A percentile compares a stretch with the other conserved stretches of the same genome.
These are phyloP conservation scores for Lactarius evosmus DNA, from an alignment of 768 basidiomycete genomes.

Conservation along the genomic window DNA sequence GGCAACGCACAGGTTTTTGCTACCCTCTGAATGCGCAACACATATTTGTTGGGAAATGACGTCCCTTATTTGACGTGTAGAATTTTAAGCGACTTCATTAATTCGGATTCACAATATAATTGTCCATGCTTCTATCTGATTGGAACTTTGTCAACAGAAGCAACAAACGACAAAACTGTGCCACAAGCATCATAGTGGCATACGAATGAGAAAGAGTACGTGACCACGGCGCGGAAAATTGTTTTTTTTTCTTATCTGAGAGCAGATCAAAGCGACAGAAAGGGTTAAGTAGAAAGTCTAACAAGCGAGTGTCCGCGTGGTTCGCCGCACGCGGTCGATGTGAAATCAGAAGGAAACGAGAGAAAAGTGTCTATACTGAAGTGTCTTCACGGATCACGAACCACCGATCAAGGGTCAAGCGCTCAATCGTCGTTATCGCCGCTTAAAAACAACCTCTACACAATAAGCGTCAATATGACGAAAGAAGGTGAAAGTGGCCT, in stretches of 20 bases:
- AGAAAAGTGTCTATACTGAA: neutral
- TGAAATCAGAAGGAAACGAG: neutral
- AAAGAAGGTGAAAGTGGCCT: neutral
- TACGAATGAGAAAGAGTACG: neutral
- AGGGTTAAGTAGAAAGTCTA: neutral
- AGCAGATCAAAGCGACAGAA: neutral
- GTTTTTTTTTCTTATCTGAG: neutral
- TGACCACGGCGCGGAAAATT: neutral
- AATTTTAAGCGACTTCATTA: neutral
- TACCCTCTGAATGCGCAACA: too few relatives aligned
- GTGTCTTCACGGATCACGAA: neutral
- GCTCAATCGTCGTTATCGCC: neutral
- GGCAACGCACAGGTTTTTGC: too few relatives aligned
- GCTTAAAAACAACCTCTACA: slow-evolving; percentile 17
- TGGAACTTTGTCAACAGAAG: neutral
- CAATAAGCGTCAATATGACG: neutral
- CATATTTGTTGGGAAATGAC: too few relatives aligned
- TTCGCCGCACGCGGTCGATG: neutral
- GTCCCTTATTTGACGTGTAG: too few relatives aligned
- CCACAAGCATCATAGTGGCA: neutral
- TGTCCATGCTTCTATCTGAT: neutral
- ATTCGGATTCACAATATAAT: neutral
- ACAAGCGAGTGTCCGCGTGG: neutral
- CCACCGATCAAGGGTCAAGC: neutral
- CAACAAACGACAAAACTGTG: neutral